Base-by-base conservation (phyloP, 2,329 filamentous ascomycete species). In the Colletotrichum australisinense region DNA sequence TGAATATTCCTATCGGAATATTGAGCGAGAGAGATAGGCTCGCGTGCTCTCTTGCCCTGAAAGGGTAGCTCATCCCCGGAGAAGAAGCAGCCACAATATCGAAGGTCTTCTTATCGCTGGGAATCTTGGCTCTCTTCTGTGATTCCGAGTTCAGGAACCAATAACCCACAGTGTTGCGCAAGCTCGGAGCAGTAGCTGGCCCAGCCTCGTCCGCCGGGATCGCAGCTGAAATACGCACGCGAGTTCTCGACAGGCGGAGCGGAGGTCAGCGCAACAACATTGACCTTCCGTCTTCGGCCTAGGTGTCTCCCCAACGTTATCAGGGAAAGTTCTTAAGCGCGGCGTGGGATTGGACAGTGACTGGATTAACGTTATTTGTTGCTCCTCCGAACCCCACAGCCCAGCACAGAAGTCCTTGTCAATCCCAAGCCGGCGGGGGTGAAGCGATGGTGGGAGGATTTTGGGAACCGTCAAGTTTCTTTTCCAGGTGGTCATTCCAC, bases 221-320 rank as follows among this genome's bases (percentile, higher is more conserved):
- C 24, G 52, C 69, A 63, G 49, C 56, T 46, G 49, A 38, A 56
- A 42, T 6, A 19, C 30, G 16, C 14, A 22, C 30, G 16, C 11
- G 6, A 30, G 35, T 52, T 49, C 42, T 49, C 42, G 16, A 46
- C 42, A 24, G 59, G 64, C 38, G 57, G 30, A 63, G 65, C 64
- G 71, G 60, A 62, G 46, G 24, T 55, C 59, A 64, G 67, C 60
- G 28, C 19, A 26, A 60, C 16, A 11, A 16, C 22, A 52, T 49
- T 62, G 30, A 73, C 71, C 67, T 73, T 70, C 71, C 60, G 46
- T 42, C 46, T 73, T 66, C 32, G 67, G 71, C 60, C 56, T 73
- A 70, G 60, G 19, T 32, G 26, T 38, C 24, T 19, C 26, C 55
- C 32, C 59, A 38, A 26, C 60, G 70, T 65, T 73, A 70, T 73